Evolutionary conservation across 768 basidiomycete species (phyloP).

Genomic region (Suillus bovinus): DNA sequence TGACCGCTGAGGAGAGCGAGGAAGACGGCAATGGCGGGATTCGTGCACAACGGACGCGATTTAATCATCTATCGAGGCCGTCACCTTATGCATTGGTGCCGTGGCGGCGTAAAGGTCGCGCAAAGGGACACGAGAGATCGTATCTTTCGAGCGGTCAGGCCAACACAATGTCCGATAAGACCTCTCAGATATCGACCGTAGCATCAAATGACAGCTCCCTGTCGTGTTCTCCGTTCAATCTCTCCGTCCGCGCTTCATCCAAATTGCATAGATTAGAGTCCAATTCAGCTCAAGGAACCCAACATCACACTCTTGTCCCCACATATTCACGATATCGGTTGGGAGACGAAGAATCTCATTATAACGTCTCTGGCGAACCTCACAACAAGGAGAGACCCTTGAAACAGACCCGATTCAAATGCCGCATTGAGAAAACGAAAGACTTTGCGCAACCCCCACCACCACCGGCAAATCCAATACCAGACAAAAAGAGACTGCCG

Average conservation of each 20-base stretch:
- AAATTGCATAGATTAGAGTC: background rate
- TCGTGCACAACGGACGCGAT: background rate
- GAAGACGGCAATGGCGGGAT: background rate
- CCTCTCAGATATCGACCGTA: background rate
- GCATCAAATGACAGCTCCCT: background rate
- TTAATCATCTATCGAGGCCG: background rate
- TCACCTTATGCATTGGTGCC: background rate
- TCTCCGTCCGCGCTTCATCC: background rate
- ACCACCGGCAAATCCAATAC: background rate
- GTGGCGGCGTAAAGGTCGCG: background rate
- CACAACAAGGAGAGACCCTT: background rate
- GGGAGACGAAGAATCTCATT: background rate
- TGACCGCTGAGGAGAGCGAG: background rate
- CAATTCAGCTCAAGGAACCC: background rate
- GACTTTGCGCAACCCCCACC: background rate
- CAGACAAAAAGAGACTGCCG: background rate
- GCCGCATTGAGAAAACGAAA: background rate
- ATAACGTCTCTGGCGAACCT: background rate
- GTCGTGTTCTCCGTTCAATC: background rate
- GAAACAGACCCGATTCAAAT: background rate
- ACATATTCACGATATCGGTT: background rate
- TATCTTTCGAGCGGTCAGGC: background rate
- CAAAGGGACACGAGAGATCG: background rate
- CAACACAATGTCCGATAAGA: background rate
- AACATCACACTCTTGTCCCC: background rate